Evolutionary conservation across 495 filamentous ascomycete species (phyloP).

Genomic region (Cercophora samala): DNA sequence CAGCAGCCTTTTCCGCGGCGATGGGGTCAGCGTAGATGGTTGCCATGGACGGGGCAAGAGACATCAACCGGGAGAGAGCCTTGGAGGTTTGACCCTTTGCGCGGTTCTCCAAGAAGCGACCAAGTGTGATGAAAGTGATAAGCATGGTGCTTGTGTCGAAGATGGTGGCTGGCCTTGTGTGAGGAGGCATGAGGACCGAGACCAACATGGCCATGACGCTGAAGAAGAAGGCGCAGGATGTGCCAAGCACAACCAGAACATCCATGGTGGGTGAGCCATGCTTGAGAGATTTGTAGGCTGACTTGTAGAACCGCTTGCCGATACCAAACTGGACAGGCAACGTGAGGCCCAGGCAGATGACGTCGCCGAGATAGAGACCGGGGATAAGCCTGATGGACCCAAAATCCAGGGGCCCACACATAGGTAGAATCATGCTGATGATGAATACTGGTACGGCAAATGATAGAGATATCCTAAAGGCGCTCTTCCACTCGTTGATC

Average conservation of each 20-base stretch:
- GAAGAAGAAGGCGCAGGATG: constrained; percentile 97
- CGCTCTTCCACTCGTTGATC: constrained; percentile 83
- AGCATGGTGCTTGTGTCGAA: constrained; percentile 99
- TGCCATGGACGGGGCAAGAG: constrained; percentile 90
- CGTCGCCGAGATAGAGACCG: constrained; percentile 83
- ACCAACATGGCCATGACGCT: constrained; percentile 85
- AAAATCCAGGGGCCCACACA: constrained; percentile 74
- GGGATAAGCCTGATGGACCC: constrained; percentile 61
- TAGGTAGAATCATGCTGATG: constrained; percentile 87
- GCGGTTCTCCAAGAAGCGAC: constrained; percentile 88
- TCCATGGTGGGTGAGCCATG: constrained; percentile 97
- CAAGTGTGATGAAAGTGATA: constrained; percentile 91
- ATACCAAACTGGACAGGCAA: constrained; percentile 96
- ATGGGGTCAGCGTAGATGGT: constrained; percentile 98
- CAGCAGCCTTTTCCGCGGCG: constrained; percentile 83
- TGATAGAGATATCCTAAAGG: constrained; percentile 66
- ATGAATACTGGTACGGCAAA: constrained; percentile 93
- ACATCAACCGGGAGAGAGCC: constrained; percentile 93
- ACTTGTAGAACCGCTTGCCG: constrained; percentile 85
- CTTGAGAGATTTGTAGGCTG: constrained; percentile 84
- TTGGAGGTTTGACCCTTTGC: constrained; percentile 97
- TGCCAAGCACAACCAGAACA: constrained; percentile 89
- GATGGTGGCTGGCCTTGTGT: constrained; percentile 75
- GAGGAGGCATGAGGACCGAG: constrained; percentile 64
- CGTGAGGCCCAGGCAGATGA: constrained; percentile 78